Percentiles rank a stretch among this genome's conserved stretches.
phyloP scores from a whole-genome alignment of 495 filamentous ascomycete species.

The Trichoderma reesei region DNA sequence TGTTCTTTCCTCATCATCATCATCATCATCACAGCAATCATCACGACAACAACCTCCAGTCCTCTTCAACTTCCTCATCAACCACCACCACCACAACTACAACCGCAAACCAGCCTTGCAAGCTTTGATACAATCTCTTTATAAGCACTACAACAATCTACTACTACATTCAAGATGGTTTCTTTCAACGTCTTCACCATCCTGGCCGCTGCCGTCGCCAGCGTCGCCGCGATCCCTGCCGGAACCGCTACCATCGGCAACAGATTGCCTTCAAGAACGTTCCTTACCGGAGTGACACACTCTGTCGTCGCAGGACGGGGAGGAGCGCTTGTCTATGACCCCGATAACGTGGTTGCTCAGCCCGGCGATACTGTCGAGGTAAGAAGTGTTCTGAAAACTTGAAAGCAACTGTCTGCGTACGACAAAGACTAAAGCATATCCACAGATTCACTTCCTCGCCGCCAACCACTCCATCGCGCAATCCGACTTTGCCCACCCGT shows the following conservation, averaged over 20 bases:
- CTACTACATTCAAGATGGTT: neutral
- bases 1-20: neutral
- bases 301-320: constrained; percentile 41
- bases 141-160: neutral
- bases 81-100: neutral
- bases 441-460: constrained; percentile 38
- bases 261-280: neutral
- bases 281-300: constrained; percentile 28
- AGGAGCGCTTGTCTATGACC: constrained; percentile 37
- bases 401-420: too few species aligned
- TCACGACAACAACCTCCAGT: neutral
- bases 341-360: constrained; percentile 40
- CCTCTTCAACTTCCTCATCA: neutral
- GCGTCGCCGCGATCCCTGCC: neutral
- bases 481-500: constrained; percentile 31
- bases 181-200: neutral
- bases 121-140: too few species aligned
- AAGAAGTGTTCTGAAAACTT: neutral
- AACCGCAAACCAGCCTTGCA: too few species aligned
- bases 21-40: neutral
- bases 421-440: too few species aligned
- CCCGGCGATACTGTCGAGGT: constrained; percentile 45
- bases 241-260: neutral
- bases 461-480: constrained; percentile 49
- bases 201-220: neutral